Base-by-base conservation (phyloP, 192 early-diverging fungal species). In the Backusella mclennaniae region DNA sequence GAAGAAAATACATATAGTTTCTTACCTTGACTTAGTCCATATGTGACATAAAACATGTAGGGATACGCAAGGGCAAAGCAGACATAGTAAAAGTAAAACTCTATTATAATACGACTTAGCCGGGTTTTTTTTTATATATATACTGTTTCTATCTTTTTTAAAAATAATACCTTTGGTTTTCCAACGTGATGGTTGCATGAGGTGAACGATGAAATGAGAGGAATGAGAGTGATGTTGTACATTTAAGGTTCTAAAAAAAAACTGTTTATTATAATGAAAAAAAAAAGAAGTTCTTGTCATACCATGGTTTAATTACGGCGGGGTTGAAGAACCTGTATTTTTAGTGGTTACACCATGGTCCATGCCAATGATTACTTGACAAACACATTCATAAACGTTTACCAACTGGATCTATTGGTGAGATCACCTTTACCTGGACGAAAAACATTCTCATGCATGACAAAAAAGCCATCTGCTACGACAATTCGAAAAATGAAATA, bases 51-150 rank as follows among this genome's bases (percentile, higher is more conserved):
- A 35, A 89, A 84, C 93, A 93, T 92, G 71, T 85, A 85, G 4
- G 90, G 79, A 15, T 94, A 72, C 1, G 79, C 83, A 1, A 84
- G 71, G n/a, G 82, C 56, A 42, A 93, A 89, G 23, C 85, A 46
- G 53, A 90, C 38, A 69, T 92, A 93, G 79, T 95, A 93, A 19
- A 88, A 21, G 78, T 90, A 90, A 82, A 95, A 95, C 82, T 95
- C 94, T 19, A 73, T 23, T 23, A 59, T 26, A 26, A 4, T 44
- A 44, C 23, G 7, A 14, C 26, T 49, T 49, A 49, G 42, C 12
- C 42, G 39, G 0, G 15, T n/a, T 49, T 49, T 6, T 49, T 6
- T 0, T 17, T 26, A 26, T 26, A 0, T 26, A 26, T 26, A 26
- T 26, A 26, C 26, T 26, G 26, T 26, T 8, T 12, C 4, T 21